A percentile compares a stretch with the other conserved stretches of the same genome.
Conservation (phyloP, 2,329 filamentous ascomycete species). For the Ceratocystis diversiconidia region DNA sequence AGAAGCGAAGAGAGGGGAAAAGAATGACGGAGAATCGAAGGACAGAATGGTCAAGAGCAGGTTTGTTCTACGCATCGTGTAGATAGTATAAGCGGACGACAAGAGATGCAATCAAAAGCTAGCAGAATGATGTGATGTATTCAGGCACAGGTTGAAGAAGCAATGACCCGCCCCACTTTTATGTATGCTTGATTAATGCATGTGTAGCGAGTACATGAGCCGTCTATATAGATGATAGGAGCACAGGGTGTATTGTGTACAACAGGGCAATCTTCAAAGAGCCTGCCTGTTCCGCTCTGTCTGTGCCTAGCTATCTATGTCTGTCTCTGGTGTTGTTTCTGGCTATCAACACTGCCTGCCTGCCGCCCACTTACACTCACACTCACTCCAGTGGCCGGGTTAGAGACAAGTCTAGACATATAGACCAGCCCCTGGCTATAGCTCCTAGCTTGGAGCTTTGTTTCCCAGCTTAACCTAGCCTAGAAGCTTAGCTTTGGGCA, state of each 20-base stretch:
- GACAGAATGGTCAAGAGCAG: too few relatives aligned
- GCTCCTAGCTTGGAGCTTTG: background rate
- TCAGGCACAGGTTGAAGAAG: too few relatives aligned
- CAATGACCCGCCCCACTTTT: too few relatives aligned
- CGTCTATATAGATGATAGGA: too few relatives aligned
- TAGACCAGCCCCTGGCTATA: background rate
- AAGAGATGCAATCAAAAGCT: background rate
- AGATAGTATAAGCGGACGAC: background rate
- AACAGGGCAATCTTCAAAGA: too few relatives aligned
- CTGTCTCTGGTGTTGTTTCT: too few relatives aligned
- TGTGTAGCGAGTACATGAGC: too few relatives aligned
- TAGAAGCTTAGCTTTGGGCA: background rate
- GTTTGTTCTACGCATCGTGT: background rate
- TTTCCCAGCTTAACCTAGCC: background rate
- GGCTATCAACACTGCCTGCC: background rate
- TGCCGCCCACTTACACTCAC: background rate
- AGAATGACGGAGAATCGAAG: background rate
- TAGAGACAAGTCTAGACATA: too few relatives aligned
- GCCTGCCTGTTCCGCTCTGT: too few relatives aligned
- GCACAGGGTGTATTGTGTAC: too few relatives aligned
- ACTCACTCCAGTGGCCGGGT: background rate
- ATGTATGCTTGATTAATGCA: too few relatives aligned
- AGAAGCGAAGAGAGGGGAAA: background rate
- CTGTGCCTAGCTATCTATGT: too few relatives aligned
- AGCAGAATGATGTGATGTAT: background rate